These are phyloP conservation scores for Bretschneidera sinensis DNA, from an alignment of 345 rosid genomes.

Conservation along the genomic window DNA sequence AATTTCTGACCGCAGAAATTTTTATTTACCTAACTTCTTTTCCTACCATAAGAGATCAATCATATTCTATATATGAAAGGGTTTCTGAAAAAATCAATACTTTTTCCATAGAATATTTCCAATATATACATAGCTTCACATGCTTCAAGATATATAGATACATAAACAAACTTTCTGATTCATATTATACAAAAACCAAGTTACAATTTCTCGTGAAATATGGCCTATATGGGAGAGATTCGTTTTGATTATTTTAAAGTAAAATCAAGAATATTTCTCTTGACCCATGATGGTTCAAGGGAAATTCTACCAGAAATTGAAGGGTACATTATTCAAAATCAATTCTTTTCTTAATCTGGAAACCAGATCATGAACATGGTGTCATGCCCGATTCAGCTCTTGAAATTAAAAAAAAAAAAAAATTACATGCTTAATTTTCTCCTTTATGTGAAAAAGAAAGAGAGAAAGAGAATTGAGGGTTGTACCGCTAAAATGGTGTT, in stretches of 20 bases:
- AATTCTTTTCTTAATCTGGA: background rate
- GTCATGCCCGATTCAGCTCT: slow-evolving; percentile 8
- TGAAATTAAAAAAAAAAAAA: background rate
- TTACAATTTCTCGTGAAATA: slow-evolving; percentile 27
- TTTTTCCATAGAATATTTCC: no score
- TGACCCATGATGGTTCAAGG: slow-evolving; percentile 10
- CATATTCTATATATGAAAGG: no score
- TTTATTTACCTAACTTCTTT: no score
- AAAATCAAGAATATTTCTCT: slow-evolving; percentile 19
- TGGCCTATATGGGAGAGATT: slow-evolving; percentile 6
- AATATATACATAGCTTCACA: background rate
- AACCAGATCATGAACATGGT: background rate
- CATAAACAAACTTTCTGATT: background rate
- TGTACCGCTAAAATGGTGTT: slow-evolving; percentile 93
- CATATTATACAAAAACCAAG: slow-evolving; percentile 12
- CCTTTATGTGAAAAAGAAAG: background rate
- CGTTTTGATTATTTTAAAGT: slow-evolving; percentile 5
- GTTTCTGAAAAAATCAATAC: no score
- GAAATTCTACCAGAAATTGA: slow-evolving; percentile 6
- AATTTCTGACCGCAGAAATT: background rate
- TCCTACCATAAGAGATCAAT: background rate
- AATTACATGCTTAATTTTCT: background rate
- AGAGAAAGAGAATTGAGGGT: slow-evolving; percentile 21
- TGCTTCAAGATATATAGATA: background rate
- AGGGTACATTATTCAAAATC: slow-evolving; percentile 4